Evolutionary conservation across 176 grass and related monocot species (phyloP).

Genomic region (Aegilops longissima): DNA sequence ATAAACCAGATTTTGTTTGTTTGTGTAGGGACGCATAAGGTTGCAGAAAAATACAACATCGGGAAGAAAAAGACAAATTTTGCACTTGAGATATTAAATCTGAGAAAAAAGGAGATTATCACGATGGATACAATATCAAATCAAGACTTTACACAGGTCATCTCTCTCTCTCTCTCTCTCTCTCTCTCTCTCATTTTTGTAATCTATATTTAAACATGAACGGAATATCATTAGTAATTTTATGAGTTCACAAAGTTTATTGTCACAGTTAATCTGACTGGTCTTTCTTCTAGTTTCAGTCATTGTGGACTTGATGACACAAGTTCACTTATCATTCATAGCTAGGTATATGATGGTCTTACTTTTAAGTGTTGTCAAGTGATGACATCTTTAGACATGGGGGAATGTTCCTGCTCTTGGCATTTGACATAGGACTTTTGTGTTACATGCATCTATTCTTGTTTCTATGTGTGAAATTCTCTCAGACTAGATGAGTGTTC

Average conservation of each 20-base stretch:
- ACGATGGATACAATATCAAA: slow-evolving; percentile 94
- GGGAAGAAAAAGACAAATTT: slow-evolving; percentile 88
- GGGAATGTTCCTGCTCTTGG: background rate
- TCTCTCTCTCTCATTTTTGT: background rate
- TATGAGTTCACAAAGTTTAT: background rate
- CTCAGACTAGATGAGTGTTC: background rate
- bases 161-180: slow-evolving; percentile 16
- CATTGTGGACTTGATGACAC: background rate
- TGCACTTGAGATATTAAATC: slow-evolving; percentile 92
- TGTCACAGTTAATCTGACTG: background rate
- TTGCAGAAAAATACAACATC: slow-evolving; percentile 75
- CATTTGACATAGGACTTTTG: background rate
- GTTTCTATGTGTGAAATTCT: background rate
- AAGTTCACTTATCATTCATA: background rate
- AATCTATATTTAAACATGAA: slow-evolving; percentile 9
- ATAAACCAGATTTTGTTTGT: background rate
- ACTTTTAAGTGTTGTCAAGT: background rate
- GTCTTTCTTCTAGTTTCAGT: background rate
- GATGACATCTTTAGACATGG: background rate
- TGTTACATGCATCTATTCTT: slow-evolving; percentile 12
- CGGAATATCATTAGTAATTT: background rate
- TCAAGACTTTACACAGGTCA: slow-evolving; percentile 95
- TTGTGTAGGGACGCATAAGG: slow-evolving; percentile 66
- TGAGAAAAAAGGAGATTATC: slow-evolving; percentile 78
- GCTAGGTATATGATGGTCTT: background rate